These are phyloP conservation scores for Bromus sterilis DNA, from an alignment of 176 grass and related monocot species.

Conservation along the genomic window DNA sequence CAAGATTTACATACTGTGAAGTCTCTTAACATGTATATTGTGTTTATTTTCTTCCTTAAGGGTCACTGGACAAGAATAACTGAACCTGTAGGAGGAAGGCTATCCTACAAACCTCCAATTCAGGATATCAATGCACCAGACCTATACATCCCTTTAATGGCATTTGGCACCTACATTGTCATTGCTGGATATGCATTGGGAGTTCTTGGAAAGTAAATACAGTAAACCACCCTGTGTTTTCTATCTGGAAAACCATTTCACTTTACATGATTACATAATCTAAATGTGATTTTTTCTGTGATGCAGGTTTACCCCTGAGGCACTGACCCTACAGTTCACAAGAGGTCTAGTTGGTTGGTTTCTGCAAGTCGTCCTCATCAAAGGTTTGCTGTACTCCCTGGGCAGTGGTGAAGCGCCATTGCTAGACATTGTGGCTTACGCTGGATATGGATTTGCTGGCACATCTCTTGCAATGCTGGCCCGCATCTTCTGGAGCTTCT, in stretches of 20 bases:
- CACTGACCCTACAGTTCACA: slow-evolving; percentile 68
- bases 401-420: slow-evolving; percentile 61
- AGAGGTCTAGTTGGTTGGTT: slow-evolving; percentile 77
- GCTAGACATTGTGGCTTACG: slow-evolving; percentile 70
- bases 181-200: slow-evolving; percentile 11
- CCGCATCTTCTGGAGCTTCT: slow-evolving; percentile 54
- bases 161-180: slow-evolving; percentile 9
- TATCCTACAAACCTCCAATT: slow-evolving; percentile 84
- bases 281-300: background rate
- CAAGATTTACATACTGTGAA: background rate
- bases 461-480: slow-evolving; percentile 57
- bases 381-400: slow-evolving; percentile 58
- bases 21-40: background rate
- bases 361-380: slow-evolving; percentile 66
- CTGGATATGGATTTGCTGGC: slow-evolving; percentile 72
- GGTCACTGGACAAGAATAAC: slow-evolving; percentile 92
- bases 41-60: slow-evolving; percentile 31
- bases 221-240: background rate
- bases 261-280: background rate
- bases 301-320: slow-evolving; percentile 84
- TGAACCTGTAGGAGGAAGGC: slow-evolving; percentile 82
- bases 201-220: background rate
- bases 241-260: background rate
- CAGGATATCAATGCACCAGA: slow-evolving; percentile 97
- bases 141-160: slow-evolving; percentile 55